Base-by-base conservation (phyloP, 1,139 yeast genomes). In the Candida frijolesensis region DNA sequence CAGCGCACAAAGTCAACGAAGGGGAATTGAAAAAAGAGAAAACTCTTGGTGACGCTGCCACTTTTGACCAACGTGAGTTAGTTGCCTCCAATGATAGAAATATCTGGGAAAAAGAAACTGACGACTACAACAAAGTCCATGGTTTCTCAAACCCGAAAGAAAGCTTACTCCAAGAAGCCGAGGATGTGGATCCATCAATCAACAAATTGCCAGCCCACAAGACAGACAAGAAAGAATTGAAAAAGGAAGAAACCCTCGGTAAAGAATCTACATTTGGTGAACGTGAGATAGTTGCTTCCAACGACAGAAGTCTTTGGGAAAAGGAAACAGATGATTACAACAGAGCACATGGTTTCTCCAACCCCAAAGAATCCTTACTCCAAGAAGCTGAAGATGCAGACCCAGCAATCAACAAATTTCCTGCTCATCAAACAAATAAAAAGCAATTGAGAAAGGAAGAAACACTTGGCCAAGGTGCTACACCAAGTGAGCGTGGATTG, bases 311-410 rank as follows among this genome's bases (percentile, higher is more conserved):
- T 22, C 11, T 19, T 19, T 25, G 29, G 29, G 29, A 25, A 32
- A 62, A 57, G 1, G 66, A 60, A 11, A 63, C 66, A 25, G 61
- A 56, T 27, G 61, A 60, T 5, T 59, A 66, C 59, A 69, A 70
- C 61, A 67, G 62, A 54, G 55, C 66, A 54, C 67, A 61, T 44
- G 72, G 71, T 5, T 52, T 57, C 50, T 55, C 57, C 40, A 54
- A 62, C 47, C 66, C 63, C 27, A 56, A 63, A 45, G 63, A 66
- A 46, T 61, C 68, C 5, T 60, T 70, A 53, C 57, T 69, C 42
- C 68, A 68, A 41, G 63, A 64, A 40, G 73, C 72, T 22, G 70
- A 64, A 47, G 63, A 59, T 11, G 49, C 48, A 15, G 59, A 60
- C 38, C 69, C 70, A 2, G 57, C 46, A 12, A 60, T 66, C 49